These are phyloP conservation scores for Arachis stenosperma DNA, from an alignment of 306 rosid species.

Conservation along the genomic window DNA sequence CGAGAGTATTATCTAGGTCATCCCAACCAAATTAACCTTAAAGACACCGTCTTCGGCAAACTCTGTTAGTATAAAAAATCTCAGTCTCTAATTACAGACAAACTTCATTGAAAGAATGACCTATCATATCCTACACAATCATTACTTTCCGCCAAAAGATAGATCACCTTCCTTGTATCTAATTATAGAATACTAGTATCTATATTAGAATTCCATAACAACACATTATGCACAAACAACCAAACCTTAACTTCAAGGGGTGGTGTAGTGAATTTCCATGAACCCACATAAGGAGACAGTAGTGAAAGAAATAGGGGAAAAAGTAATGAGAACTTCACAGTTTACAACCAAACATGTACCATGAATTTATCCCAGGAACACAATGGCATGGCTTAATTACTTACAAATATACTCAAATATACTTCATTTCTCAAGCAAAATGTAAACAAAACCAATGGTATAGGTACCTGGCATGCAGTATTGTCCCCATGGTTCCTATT, in stretches of 20 bases:
- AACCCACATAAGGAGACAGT: not conserved
- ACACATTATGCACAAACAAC: not conserved
- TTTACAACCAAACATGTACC: not conserved
- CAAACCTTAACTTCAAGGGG: not conserved
- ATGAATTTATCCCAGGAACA: not conserved
- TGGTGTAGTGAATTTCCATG: not conserved
- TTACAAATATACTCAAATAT: not conserved
- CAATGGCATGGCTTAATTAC: not conserved
- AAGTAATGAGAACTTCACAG: not conserved
- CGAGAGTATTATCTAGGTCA: not conserved
- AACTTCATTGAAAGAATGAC: not conserved
- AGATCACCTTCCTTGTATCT: not conserved
- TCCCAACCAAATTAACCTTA: slow-evolving; percentile 2
- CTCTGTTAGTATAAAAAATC: not conserved
- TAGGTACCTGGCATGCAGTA: slow-evolving; percentile 81
- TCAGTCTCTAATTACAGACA: not conserved
- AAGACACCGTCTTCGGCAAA: not conserved
- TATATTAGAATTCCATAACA: not conserved
- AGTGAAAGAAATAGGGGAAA: not conserved
- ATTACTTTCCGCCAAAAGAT: not conserved
- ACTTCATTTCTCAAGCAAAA: slow-evolving; percentile 26
- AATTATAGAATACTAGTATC: not conserved
- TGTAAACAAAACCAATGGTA: slow-evolving; percentile 33
- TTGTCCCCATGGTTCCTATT: slow-evolving; percentile 88
- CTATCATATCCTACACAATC: not conserved